Base-by-base conservation (phyloP, 2,329 filamentous ascomycete genomes). In the Cladophialophora carrionii region DNA sequence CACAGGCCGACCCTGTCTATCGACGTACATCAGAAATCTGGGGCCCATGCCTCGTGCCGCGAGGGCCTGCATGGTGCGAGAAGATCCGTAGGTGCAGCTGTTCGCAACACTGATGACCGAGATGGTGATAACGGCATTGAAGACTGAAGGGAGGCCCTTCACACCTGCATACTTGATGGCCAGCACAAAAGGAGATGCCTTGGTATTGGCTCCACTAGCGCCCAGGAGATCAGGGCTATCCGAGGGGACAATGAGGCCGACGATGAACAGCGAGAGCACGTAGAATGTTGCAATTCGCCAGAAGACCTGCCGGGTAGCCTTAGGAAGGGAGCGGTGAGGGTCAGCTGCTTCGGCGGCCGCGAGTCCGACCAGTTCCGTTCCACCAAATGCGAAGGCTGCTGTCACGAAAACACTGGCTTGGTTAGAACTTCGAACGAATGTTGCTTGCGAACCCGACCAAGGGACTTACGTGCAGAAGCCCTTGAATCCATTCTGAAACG, bases 231-330 rank as follows among this genome's bases (percentile, higher is more conserved):
- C 37, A 76, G 52, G 54, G 56, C 65, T 67, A 58, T 65, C 56
- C 22, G 24, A 57, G 0, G 88, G 90, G 0, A 97, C 91, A 3
- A 96, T 82, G 0, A 96, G 83, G 26, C 93, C 92, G 63, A 97
- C 87, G 3, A 97, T 80, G 7, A 87, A 87, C 14, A 97, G 84
- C 0, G 90, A 90, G 48, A 96, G 86, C 54, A 96, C 83, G 79
- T 96, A 97, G 80, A 97, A 97, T 64, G 96, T 83, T 3, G 87
- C 87, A 74, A 96, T 96, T 73, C 93, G 89, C 92, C 92, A 97
- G 77, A 96, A 96, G 24, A 96, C 66, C 68, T 96, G 92, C 79
- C 95, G 96, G 73, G 96, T 87, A 14, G 93, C 93, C 0, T 87
- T 91, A 0, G 93, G 93, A 0, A 97, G 83, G 1, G 89, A 90